Percentiles rank a stretch among this genome's conserved stretches.
Evolutionary conservation across 371 early-diverging fungal species (phyloP).

Genomic region (Conidiobolus incongruus): DNA sequence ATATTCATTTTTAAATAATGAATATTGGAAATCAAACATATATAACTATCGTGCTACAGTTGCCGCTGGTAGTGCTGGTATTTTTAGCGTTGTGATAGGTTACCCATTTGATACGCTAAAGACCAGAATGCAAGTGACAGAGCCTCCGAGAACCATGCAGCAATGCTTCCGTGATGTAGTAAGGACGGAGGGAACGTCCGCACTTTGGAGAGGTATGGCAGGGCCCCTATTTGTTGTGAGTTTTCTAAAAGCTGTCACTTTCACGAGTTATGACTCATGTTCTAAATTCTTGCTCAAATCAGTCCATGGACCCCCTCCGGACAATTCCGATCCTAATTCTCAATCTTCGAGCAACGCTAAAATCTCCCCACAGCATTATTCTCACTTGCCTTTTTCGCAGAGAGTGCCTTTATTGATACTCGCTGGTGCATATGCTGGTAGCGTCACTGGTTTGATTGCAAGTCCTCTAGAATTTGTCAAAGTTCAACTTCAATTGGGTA

Average conservation of each 20-base stretch:
- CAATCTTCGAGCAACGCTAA: too few species aligned
- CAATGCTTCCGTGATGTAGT: neutral
- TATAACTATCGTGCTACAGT: neutral
- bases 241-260: neutral
- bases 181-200: neutral
- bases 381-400: neutral
- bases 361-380: too few species aligned
- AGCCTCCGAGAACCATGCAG: neutral
- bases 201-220: constrained; percentile 2
- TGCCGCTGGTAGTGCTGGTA: neutral
- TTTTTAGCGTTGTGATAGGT: neutral
- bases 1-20: too few species aligned
- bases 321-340: neutral
- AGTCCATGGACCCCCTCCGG: neutral
- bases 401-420: neutral
- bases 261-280: constrained; percentile 1
- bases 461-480: constrained; percentile 3
- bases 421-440: constrained; percentile 1
- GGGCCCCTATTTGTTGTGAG: neutral
- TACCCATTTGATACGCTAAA: constrained; percentile 4
- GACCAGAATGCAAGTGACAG: constrained; percentile 3
- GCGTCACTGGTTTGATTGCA: neutral
- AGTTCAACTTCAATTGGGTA: constrained; percentile 2
- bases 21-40: too few species aligned
- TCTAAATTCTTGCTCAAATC: neutral